phyloP scores from a whole-genome alignment of 202 grass and related monocot genomes.

The Elaeis oleifera region DNA sequence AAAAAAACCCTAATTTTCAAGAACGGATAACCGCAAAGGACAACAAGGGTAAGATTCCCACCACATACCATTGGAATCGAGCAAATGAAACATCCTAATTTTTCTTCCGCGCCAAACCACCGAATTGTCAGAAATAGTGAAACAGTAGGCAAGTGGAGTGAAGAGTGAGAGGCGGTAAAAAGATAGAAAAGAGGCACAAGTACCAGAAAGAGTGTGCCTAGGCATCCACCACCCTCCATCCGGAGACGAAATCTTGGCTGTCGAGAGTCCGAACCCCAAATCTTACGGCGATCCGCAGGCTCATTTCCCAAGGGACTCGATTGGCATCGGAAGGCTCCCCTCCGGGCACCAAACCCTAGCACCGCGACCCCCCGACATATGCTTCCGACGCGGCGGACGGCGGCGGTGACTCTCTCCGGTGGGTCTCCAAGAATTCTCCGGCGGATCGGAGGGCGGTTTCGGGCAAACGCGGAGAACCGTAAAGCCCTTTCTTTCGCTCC shows the following conservation, averaged over 20 bases:
- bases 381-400: background rate
- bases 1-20: background rate
- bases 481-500: background rate
- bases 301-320: conserved; percentile 51
- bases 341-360: conserved; percentile 13
- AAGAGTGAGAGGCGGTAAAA: background rate
- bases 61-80: background rate
- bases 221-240: conserved; percentile 2
- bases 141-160: conserved; percentile 5
- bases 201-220: conserved; percentile 1
- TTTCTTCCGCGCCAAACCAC: no score
- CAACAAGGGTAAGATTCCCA: background rate
- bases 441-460: conserved; percentile 1
- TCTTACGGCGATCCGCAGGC: conserved; percentile 58
- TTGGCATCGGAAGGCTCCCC: background rate
- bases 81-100: background rate
- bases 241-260: background rate
- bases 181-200: background rate
- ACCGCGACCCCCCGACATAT: background rate
- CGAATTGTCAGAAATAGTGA: conserved; percentile 7
- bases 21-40: background rate
- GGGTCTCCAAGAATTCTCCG: background rate
- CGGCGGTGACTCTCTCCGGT: background rate
- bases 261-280: conserved; percentile 39
- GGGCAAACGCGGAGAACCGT: background rate